These are phyloP conservation scores for Ambispora gerdemannii DNA, from an alignment of 192 early-diverging fungal species.

Conservation along the genomic window DNA sequence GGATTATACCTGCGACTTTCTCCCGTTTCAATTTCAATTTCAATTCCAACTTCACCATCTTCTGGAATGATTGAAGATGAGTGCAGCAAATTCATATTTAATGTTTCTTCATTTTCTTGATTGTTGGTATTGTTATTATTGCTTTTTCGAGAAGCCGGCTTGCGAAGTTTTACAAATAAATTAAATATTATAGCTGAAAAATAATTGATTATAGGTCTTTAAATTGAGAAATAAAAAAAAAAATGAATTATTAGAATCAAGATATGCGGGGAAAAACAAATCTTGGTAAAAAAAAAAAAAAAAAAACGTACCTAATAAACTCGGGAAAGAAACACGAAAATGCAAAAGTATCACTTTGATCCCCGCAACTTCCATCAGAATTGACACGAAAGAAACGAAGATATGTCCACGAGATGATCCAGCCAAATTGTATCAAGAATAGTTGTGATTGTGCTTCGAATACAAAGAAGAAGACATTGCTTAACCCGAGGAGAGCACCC, in stretches of 20 bases:
- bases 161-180: background rate
- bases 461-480: constrained; percentile 43
- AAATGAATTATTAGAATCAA: background rate
- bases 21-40: no score
- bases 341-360: constrained; percentile 85
- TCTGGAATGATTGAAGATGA: no score
- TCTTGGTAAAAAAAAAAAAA: background rate
- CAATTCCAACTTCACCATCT: no score
- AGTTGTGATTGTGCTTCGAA: constrained; percentile 55
- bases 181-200: background rate
- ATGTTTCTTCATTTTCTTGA: background rate
- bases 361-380: constrained; percentile 70
- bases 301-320: constrained; percentile 51
- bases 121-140: background rate
- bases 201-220: background rate
- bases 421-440: constrained; percentile 70
- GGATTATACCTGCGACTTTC: no score
- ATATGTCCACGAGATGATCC: constrained; percentile 75
- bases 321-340: constrained; percentile 91
- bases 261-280: background rate
- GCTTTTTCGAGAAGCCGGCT: background rate
- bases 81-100: no score
- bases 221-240: background rate
- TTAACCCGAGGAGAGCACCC: constrained; percentile 42
- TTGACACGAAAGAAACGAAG: constrained; percentile 79